These are phyloP conservation scores for Claviceps sp. DNA, from an alignment of 2,329 filamentous ascomycete genomes.

Conservation along the genomic window DNA sequence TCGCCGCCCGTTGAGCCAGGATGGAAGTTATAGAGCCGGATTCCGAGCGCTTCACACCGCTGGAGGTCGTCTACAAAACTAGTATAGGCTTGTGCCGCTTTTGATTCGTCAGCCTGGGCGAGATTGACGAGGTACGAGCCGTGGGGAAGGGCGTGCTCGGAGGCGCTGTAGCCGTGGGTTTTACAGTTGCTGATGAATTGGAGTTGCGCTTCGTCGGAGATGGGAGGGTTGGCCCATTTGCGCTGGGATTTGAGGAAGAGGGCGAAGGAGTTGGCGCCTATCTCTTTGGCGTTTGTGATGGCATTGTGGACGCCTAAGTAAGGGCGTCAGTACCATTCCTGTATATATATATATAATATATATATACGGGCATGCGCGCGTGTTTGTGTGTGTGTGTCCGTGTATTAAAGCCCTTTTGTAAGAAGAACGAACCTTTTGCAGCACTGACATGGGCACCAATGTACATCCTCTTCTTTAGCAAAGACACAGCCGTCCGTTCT, in stretches of 20 bases:
- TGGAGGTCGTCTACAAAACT: slow-evolving; percentile 79
- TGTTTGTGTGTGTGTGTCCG: too few species aligned
- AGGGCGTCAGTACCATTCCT: neutral
- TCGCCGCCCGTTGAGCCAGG: slow-evolving; percentile 69
- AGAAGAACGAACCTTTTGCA: slow-evolving; percentile 54
- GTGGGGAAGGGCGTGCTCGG: slow-evolving; percentile 70
- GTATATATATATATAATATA: too few species aligned
- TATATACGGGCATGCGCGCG: too few species aligned
- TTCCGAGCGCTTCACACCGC: slow-evolving; percentile 75
- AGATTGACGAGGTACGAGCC: slow-evolving; percentile 96
- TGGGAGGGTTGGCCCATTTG: slow-evolving; percentile 78
- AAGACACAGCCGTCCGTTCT: slow-evolving; percentile 47
- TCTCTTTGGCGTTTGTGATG: slow-evolving; percentile 60
- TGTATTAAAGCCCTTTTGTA: too few species aligned
- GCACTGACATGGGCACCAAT: slow-evolving; percentile 87
- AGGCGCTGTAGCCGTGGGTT: slow-evolving; percentile 56
- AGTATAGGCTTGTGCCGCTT: slow-evolving; percentile 73
- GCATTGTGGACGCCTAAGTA: slow-evolving; percentile 72
- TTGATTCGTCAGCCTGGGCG: slow-evolving; percentile 65
- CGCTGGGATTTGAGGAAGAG: slow-evolving; percentile 93
- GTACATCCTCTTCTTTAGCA: slow-evolving; percentile 58
- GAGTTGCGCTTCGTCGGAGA: slow-evolving; percentile 52
- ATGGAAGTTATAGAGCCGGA: slow-evolving; percentile 95
- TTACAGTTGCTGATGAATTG: slow-evolving; percentile 58
- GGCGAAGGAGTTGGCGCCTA: slow-evolving; percentile 86